phyloP scores from a whole-genome alignment of 2,329 filamentous ascomycete genomes.

The Madurella mycetomatis region DNA sequence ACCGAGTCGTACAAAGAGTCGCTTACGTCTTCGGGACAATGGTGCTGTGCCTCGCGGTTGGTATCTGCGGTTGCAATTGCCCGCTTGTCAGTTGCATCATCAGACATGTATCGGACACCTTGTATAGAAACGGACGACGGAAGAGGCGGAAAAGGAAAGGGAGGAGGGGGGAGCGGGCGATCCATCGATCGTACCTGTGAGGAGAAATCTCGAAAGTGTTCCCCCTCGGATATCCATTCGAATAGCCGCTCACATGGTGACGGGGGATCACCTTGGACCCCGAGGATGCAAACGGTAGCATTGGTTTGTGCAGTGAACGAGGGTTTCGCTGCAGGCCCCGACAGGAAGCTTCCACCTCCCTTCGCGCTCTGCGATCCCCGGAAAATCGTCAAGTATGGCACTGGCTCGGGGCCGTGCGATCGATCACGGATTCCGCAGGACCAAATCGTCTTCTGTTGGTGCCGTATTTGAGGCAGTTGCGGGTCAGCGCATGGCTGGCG shows the following conservation, averaged over 20 bases:
- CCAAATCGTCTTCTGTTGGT: neutral
- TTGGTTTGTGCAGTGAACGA: slow-evolving; percentile 30
- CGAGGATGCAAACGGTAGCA: slow-evolving; percentile 57
- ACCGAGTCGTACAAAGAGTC: slow-evolving; percentile 65
- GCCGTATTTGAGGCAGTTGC: slow-evolving; percentile 5
- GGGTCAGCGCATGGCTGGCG: slow-evolving; percentile 24
- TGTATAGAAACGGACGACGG: neutral
- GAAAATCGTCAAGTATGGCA: slow-evolving; percentile 2
- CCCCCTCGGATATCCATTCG: slow-evolving; percentile 76
- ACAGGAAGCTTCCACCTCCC: slow-evolving; percentile 11
- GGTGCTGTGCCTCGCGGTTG: slow-evolving; percentile 74
- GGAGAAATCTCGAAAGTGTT: slow-evolving; percentile 84
- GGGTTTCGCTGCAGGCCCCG: slow-evolving; percentile 15
- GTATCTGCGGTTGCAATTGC: slow-evolving; percentile 54
- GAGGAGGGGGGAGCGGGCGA: neutral
- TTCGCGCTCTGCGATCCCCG: slow-evolving; percentile 11
- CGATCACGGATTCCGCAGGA: neutral
- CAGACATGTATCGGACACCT: neutral
- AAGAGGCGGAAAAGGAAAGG: slow-evolving; percentile 3
- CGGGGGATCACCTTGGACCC: slow-evolving; percentile 74
- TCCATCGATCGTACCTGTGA: slow-evolving; percentile 60
- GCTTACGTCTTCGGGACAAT: slow-evolving; percentile 67
- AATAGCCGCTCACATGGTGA: slow-evolving; percentile 69
- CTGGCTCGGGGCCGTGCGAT: neutral
- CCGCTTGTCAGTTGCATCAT: slow-evolving; percentile 17